These are phyloP conservation scores for Saccharomyces hybrid DNA, from an alignment of 1,139 yeast species.

Conservation along the genomic window DNA sequence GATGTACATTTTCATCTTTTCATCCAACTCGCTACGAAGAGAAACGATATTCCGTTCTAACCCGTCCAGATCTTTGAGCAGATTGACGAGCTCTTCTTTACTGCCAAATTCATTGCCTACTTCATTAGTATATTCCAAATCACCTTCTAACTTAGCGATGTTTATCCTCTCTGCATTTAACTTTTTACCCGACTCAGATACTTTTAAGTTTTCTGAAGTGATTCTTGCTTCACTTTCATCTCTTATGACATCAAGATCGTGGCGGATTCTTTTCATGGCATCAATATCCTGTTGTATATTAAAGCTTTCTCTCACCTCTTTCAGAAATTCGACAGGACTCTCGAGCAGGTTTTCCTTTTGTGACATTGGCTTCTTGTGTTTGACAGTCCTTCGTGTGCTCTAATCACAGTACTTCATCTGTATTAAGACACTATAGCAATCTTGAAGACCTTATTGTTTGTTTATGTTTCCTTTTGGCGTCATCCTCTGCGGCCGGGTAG, in stretches of 20 bases:
- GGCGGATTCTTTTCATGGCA: slow-evolving; percentile 14
- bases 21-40: slow-evolving; percentile 16
- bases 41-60: slow-evolving; percentile 16
- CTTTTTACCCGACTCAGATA: slow-evolving; percentile 8
- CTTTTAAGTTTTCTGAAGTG: slow-evolving; percentile 7
- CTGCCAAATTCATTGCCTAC: slow-evolving; percentile 13
- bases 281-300: slow-evolving; percentile 19
- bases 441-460: no score
- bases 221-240: slow-evolving; percentile 10
- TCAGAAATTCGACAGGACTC: slow-evolving; percentile 18
- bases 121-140: slow-evolving; percentile 11
- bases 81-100: slow-evolving; percentile 13
- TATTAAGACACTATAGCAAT: no score
- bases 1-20: slow-evolving; percentile 9
- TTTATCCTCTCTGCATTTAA: slow-evolving; percentile 7
- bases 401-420: no score
- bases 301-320: slow-evolving; percentile 23
- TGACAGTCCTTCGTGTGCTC: no score
- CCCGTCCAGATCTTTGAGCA: slow-evolving; percentile 19
- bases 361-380: neutral
- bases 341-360: slow-evolving; percentile 25
- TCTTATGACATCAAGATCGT: slow-evolving; percentile 11
- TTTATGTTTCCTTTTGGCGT: no score
- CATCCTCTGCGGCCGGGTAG: no score
- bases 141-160: slow-evolving; percentile 7